A percentile compares a stretch with the other conserved stretches of the same genome.
These are phyloP conservation scores for Ceratocystis smalleyi DNA, from an alignment of 2,329 filamentous ascomycete species.

Conservation along the genomic window DNA sequence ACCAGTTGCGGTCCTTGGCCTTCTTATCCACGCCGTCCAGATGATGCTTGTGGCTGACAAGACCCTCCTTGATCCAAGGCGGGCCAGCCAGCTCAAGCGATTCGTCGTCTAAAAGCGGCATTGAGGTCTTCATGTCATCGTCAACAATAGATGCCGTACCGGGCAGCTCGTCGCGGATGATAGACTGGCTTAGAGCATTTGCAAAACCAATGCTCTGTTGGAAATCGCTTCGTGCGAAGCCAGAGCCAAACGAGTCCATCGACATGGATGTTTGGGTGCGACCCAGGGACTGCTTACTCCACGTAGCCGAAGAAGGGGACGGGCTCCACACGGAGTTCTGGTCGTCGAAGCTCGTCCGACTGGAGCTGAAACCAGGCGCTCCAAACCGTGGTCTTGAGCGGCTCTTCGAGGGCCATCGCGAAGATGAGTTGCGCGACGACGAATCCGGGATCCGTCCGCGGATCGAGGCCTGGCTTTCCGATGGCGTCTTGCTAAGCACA, in stretches of 20 bases:
- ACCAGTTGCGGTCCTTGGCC: slow-evolving; percentile 88
- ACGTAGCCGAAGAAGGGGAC: slow-evolving; percentile 68
- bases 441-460: slow-evolving; percentile 56
- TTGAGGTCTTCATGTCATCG: slow-evolving; percentile 40
- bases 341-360: slow-evolving; percentile 87
- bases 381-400: slow-evolving; percentile 63
- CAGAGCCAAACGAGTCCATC: slow-evolving; percentile 73
- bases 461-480: slow-evolving; percentile 55
- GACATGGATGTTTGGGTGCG: slow-evolving; percentile 86
- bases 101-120: slow-evolving; percentile 75
- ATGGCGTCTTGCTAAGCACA: slow-evolving; percentile 82
- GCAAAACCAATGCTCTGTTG: slow-evolving; percentile 96
- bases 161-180: slow-evolving; percentile 63
- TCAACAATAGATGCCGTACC: slow-evolving; percentile 40
- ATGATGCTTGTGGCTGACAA: slow-evolving; percentile 91
- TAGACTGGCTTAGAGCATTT: slow-evolving; percentile 88
- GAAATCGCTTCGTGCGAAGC: slow-evolving; percentile 62
- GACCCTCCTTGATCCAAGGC: slow-evolving; percentile 97
- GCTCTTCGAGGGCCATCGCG: slow-evolving; percentile 72
- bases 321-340: slow-evolving; percentile 83
- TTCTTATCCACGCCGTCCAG: slow-evolving; percentile 81
- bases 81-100: slow-evolving; percentile 79
- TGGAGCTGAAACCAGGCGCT: slow-evolving; percentile 70
- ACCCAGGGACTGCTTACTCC: slow-evolving; percentile 85
- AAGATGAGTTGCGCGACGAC: slow-evolving; percentile 34